These are phyloP conservation scores for Bipolaris sorokiniana DNA, from an alignment of 2,329 filamentous ascomycete genomes.

Conservation along the genomic window DNA sequence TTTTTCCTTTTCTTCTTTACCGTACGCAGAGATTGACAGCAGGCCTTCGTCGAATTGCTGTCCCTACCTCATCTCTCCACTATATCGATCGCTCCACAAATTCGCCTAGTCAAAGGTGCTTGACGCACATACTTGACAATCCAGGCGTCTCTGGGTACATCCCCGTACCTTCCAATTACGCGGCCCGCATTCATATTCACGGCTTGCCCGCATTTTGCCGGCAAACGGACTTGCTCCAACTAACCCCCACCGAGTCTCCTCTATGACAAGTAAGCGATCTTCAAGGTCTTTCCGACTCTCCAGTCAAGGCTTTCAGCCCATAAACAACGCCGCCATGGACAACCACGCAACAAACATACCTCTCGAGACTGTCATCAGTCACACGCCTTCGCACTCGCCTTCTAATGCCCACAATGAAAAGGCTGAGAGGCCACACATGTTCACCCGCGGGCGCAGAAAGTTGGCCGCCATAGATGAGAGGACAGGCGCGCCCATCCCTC, in stretches of 20 bases:
- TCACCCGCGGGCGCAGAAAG: conserved; percentile 46
- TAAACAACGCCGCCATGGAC: conserved; percentile 49
- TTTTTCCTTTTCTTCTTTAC: conserved; percentile 20
- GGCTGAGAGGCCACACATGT: conserved; percentile 49
- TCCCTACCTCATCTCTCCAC: conserved; percentile 23
- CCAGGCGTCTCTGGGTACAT: conserved; percentile 15
- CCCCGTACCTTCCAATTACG: not conserved
- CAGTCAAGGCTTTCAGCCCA: conserved; percentile 46
- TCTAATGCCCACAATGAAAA: conserved; percentile 38
- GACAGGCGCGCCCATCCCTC: conserved; percentile 30
- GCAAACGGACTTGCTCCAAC: conserved; percentile 22
- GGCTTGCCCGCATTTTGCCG: conserved; percentile 16
- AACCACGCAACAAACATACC: conserved; percentile 65
- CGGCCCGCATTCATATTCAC: conserved; percentile 6
- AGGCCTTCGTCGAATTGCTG: conserved; percentile 42
- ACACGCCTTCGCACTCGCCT: conserved; percentile 48
- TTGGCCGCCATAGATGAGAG: conserved; percentile 38
- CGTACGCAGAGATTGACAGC: conserved; percentile 30
- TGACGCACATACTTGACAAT: conserved; percentile 40
- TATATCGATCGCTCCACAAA: conserved; percentile 22
- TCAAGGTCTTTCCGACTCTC: conserved; percentile 46
- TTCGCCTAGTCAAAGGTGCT: conserved; percentile 33
- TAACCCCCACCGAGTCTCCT: conserved; percentile 9
- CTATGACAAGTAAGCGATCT: conserved; percentile 33
- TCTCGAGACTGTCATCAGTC: conserved; percentile 61